Base-by-base conservation (phyloP, 169 alveolate species). In the Eimeria necatrix region DNA sequence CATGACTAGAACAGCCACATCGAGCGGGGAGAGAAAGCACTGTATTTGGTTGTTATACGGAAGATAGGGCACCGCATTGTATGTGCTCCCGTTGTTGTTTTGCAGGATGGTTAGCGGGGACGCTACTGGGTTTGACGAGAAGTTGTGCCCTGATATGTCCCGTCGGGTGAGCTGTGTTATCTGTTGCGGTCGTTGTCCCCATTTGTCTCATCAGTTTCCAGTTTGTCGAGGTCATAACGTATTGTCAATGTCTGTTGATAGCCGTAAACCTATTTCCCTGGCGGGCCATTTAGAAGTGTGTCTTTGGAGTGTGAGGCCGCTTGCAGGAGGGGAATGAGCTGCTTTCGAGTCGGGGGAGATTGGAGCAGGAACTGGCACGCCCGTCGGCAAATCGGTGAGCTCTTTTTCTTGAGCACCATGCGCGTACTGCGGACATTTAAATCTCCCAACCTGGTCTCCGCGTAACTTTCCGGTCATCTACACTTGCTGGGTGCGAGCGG, bases 321-420 rank as follows among this genome's bases (percentile, higher is more conserved):
- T 4, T 76, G 61, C 87, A 76, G 87, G 61, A 6, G 22, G 87
- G 87, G 14, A 64, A 0, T 6, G 87, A 76, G 9, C 8, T 26
- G 26, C 24, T 60, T 16, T 32, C 56, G 64, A 60, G 61, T 4
- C 0, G 53, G 24, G 95, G 53, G 87, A 64, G 64, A 18, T 48
- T 92, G 59, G 91, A 80, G 78, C 76, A 26, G 49, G 95, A 92
- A 78, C 46, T 92, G 9, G n/a, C 70, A 10, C 81, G 76, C 41
- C 95, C 95, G 0, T 92, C 95, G 4, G 91, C 95, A 10, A 53
- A 53, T 16, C 95, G 93, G 93, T 84, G 9, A 0, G 93, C 68
- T 71, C 83, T 71, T 48, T 48, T 71, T 5, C 83, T 71, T 71
- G 52, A 5, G 2, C 41, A 32, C 41, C 41, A 32, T 32, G 41